Evolutionary conservation across 2,329 filamentous ascomycete species (phyloP).

Genomic region (Colletotrichum cereale): DNA sequence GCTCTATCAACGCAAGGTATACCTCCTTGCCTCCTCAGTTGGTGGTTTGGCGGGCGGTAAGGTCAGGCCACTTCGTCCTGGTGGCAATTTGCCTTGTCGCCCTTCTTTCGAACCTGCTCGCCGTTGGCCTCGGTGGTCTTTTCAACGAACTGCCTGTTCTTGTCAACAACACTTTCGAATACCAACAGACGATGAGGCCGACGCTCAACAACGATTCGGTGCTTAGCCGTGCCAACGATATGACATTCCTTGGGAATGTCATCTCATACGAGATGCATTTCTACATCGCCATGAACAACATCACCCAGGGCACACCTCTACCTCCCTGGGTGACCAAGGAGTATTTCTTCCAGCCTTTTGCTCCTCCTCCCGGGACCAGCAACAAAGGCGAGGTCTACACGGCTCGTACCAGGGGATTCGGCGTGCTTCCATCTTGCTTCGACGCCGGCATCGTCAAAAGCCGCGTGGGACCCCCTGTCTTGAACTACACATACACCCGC

Average conservation of each 20-base stretch:
- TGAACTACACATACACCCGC: conserved; percentile 15
- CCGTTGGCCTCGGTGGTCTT: conserved; percentile 63
- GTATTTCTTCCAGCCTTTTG: conserved; percentile 63
- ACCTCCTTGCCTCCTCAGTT: conserved; percentile 68
- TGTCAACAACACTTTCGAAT: conserved; percentile 20
- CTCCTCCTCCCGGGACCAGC: fast-evolving
- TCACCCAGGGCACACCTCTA: conserved; percentile 55
- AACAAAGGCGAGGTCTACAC: conserved; percentile 24
- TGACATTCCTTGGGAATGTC: background rate
- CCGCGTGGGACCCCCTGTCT: background rate
- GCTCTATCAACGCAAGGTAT: conserved; percentile 61
- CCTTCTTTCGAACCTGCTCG: conserved; percentile 64
- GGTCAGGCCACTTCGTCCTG: conserved; percentile 59
- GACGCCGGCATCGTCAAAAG: background rate
- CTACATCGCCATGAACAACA: conserved; percentile 59
- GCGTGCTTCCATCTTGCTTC: conserved; percentile 33
- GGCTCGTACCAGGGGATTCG: conserved; percentile 47
- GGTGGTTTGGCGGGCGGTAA: conserved; percentile 58
- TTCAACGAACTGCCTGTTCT: conserved; percentile 55
- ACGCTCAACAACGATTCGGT: conserved; percentile 44
- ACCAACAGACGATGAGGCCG: conserved; percentile 37
- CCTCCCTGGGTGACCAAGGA: conserved; percentile 62
- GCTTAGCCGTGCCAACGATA: background rate
- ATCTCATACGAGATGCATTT: conserved; percentile 44
- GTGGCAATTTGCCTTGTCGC: conserved; percentile 60